Conservation (phyloP, 805 yeast species). For the Cyberlindnera amylophila region DNA sequence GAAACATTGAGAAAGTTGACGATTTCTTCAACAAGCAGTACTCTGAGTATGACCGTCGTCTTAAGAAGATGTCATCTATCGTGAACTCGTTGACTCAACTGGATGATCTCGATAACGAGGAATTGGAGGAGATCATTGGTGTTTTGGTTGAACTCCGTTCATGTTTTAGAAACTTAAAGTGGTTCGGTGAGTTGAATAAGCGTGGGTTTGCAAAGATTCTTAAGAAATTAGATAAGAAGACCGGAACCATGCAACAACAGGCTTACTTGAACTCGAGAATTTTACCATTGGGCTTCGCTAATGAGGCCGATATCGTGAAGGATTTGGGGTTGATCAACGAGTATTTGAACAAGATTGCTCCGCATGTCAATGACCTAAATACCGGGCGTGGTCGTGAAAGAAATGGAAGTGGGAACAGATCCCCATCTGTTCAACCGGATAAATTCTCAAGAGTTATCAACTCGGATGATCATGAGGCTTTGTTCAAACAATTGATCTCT, state of each 20-base stretch:
- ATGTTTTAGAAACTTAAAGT: slow-evolving; percentile 76
- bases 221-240: slow-evolving; percentile 86
- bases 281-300: slow-evolving; percentile 71
- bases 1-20: slow-evolving; percentile 79
- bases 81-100: slow-evolving; percentile 32
- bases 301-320: slow-evolving; percentile 54
- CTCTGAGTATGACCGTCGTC: slow-evolving; percentile 68
- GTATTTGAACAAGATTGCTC: slow-evolving; percentile 50
- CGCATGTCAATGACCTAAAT: slow-evolving; percentile 25
- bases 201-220: slow-evolving; percentile 86
- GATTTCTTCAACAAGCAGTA: slow-evolving; percentile 71
- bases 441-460: slow-evolving; percentile 28
- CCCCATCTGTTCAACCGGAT: slow-evolving; percentile 22
- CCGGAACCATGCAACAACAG: slow-evolving; percentile 54
- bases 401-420: slow-evolving; percentile 3
- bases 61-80: slow-evolving; percentile 44
- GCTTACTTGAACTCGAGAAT: slow-evolving; percentile 64
- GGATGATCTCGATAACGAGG: slow-evolving; percentile 46
- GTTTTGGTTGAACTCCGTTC: slow-evolving; percentile 74
- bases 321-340: slow-evolving; percentile 51
- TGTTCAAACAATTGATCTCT: slow-evolving; percentile 42
- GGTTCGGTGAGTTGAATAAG: slow-evolving; percentile 91
- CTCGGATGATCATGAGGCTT: slow-evolving; percentile 40
- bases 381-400: background rate
- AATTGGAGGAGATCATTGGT: slow-evolving; percentile 55